Conservation (phyloP, 2,329 filamentous ascomycete genomes). For the Colletotrichum truncatum region DNA sequence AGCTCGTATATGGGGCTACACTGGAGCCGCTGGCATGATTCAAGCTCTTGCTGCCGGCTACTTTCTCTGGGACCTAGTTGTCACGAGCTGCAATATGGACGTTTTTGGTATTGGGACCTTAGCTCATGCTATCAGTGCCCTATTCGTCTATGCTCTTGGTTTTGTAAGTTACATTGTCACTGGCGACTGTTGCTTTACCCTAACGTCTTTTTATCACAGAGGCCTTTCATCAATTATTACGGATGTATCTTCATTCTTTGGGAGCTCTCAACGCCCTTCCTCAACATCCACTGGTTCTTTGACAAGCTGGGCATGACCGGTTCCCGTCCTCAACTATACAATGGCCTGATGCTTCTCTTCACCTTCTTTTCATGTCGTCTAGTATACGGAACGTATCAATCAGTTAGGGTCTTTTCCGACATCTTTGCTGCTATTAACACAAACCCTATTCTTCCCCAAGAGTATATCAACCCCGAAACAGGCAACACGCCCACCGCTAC, state of each 20-base stretch:
- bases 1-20: slow-evolving; percentile 81
- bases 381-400: slow-evolving; percentile 80
- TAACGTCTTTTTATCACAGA: slow-evolving; percentile 54
- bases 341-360: slow-evolving; percentile 75
- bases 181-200: slow-evolving; percentile 26
- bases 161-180: slow-evolving; percentile 69
- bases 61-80: slow-evolving; percentile 83
- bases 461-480: slow-evolving; percentile 35
- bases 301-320: slow-evolving; percentile 87
- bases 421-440: slow-evolving; percentile 67
- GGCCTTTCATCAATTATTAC: slow-evolving; percentile 88
- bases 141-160: slow-evolving; percentile 79
- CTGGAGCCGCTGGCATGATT: slow-evolving; percentile 74
- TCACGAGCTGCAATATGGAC: slow-evolving; percentile 73
- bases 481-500: slow-evolving; percentile 40
- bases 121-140: slow-evolving; percentile 78
- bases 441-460: slow-evolving; percentile 17
- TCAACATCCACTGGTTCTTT: slow-evolving; percentile 93
- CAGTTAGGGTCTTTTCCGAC: slow-evolving; percentile 74
- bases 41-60: slow-evolving; percentile 83
- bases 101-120: slow-evolving; percentile 82
- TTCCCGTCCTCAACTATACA: slow-evolving; percentile 76
- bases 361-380: slow-evolving; percentile 83
- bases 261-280: slow-evolving; percentile 85
- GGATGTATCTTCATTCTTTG: slow-evolving; percentile 84